These are phyloP conservation scores for Eragrostis curvula DNA, from an alignment of 176 grass and related monocot genomes.

Conservation along the genomic window DNA sequence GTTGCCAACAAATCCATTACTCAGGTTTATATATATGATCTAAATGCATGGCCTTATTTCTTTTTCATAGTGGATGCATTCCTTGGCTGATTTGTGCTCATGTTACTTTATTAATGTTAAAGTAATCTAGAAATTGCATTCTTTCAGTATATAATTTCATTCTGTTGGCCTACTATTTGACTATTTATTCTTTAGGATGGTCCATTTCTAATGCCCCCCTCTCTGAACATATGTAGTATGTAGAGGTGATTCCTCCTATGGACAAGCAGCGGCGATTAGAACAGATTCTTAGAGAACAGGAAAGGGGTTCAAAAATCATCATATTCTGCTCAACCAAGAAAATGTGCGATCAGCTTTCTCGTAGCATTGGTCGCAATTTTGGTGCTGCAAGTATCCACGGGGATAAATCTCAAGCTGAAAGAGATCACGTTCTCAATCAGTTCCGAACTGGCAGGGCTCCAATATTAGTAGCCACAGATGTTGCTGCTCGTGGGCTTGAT, in stretches of 20 bases:
- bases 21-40: slow-evolving; percentile 56
- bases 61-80: slow-evolving; percentile 19
- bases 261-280: slow-evolving; percentile 88
- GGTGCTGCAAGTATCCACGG: slow-evolving; percentile 88
- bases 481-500: slow-evolving; percentile 95
- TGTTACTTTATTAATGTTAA: background rate
- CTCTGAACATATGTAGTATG: slow-evolving; percentile 58
- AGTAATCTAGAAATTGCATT: background rate
- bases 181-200: slow-evolving; percentile 21
- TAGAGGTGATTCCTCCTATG: slow-evolving; percentile 82
- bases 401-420: slow-evolving; percentile 89
- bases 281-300: slow-evolving; percentile 93
- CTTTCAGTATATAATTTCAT: slow-evolving; percentile 18
- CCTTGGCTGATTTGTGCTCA: slow-evolving; percentile 10
- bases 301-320: slow-evolving; percentile 94
- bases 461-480: slow-evolving; percentile 97
- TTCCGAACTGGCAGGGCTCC: slow-evolving; percentile 80
- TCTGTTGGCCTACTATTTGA: slow-evolving; percentile 17
- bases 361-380: slow-evolving; percentile 76
- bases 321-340: slow-evolving; percentile 97
- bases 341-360: slow-evolving; percentile 87
- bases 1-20: slow-evolving; percentile 98
- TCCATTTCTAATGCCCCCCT: slow-evolving; percentile 17
- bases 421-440: slow-evolving; percentile 90
- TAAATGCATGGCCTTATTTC: slow-evolving; percentile 26